phyloP scores from a whole-genome alignment of 2,329 filamentous ascomycete genomes.

The Verticillium nonalfalfae region DNA sequence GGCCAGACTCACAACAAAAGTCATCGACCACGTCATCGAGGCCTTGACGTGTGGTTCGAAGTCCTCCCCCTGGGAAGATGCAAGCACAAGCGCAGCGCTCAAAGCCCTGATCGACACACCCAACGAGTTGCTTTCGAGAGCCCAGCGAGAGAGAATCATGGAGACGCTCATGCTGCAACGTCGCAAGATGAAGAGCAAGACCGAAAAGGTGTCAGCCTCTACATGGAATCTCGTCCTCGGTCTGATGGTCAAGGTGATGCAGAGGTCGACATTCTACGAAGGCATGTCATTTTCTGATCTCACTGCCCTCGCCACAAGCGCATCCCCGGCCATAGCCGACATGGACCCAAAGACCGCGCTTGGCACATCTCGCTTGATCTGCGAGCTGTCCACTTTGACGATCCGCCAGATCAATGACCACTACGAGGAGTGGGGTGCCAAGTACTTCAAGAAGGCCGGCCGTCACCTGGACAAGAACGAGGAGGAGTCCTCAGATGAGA shows the following conservation, averaged over 20 bases:
- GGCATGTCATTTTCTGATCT: conserved; percentile 33
- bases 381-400: conserved; percentile 16
- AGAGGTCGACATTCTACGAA: conserved; percentile 44
- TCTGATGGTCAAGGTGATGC: conserved; percentile 42
- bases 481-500: conserved; percentile 11
- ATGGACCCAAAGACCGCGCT: conserved; percentile 2
- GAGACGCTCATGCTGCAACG: conserved; percentile 19
- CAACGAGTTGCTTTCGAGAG: conserved; percentile 31
- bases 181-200: conserved; percentile 13
- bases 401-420: conserved; percentile 37
- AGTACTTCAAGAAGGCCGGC: conserved; percentile 27
- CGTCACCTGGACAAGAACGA: conserved; percentile 12
- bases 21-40: conserved; percentile 24
- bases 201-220: conserved; percentile 16
- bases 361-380: conserved; percentile 4
- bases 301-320: conserved; percentile 22
- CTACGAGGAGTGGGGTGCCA: conserved; percentile 32
- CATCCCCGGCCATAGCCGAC: conserved; percentile 5
- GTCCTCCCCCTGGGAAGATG: conserved; percentile 5
- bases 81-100: conserved; percentile 2
- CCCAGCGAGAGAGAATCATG: conserved; percentile 37
- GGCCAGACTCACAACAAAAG: conserved; percentile 19
- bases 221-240: conserved; percentile 32
- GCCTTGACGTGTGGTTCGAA: conserved; percentile 15
- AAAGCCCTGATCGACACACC: conserved; percentile 24